Evolutionary conservation across 352 stramenopile genomes (phyloP).

Genomic region (Globisporangium megalacanthum): DNA sequence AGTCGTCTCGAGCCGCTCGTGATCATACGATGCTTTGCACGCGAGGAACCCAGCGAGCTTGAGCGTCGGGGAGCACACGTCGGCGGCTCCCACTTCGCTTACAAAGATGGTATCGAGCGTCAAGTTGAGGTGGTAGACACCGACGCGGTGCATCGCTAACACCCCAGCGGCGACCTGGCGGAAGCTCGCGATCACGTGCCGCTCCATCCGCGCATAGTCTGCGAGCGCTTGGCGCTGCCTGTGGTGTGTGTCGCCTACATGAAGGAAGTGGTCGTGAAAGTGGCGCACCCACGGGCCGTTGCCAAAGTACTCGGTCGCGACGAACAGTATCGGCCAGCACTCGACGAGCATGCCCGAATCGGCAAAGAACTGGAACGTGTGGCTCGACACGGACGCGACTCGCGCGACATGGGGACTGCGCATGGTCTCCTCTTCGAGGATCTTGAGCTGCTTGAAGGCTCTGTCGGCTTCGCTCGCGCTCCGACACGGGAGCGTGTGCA

Average conservation of each 20-base stretch:
- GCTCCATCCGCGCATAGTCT: conserved; percentile 21
- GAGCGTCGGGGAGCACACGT: conserved; percentile 12
- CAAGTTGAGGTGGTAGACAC: conserved; percentile 49
- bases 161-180: conserved; percentile 46
- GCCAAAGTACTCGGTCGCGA: conserved; percentile 37
- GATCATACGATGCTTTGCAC: conserved; percentile 39
- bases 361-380: conserved; percentile 61
- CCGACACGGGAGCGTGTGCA: conserved; percentile 45
- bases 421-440: conserved; percentile 25
- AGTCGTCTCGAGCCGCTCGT: conserved; percentile 12
- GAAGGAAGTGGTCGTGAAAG: conserved; percentile 20
- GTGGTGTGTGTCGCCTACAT: too few relatives aligned
- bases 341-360: conserved; percentile 55
- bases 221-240: too few relatives aligned
- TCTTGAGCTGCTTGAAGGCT: conserved; percentile 27
- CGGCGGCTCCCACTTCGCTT: background rate
- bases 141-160: conserved; percentile 47
- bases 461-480: conserved; percentile 31
- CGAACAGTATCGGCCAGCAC: conserved; percentile 54
- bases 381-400: conserved; percentile 27
- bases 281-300: conserved; percentile 28
- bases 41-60: conserved; percentile 36
- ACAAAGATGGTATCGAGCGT: conserved; percentile 49
- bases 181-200: conserved; percentile 28
- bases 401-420: conserved; percentile 32